These are phyloP conservation scores for Saccharum spontaneum DNA, from an alignment of 176 grass and related monocot genomes.

Conservation along the genomic window DNA sequence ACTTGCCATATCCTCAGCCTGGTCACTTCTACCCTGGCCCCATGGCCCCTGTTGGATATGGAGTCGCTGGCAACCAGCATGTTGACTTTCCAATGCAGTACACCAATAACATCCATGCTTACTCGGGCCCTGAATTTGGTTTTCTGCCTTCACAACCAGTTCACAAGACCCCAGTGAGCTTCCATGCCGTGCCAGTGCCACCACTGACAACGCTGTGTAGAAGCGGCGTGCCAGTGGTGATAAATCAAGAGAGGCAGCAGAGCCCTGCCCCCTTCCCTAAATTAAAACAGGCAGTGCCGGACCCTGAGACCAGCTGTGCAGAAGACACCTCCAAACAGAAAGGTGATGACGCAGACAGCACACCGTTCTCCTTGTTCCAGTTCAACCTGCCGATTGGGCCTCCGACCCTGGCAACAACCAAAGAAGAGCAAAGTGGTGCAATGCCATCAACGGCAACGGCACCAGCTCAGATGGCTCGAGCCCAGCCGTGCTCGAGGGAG, in stretches of 20 bases:
- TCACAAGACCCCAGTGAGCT: constrained; percentile 39
- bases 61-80: constrained; percentile 30
- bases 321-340: constrained; percentile 11
- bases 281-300: not conserved
- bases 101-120: constrained; percentile 47
- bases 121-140: constrained; percentile 49
- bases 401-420: constrained; percentile 22
- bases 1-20: constrained; percentile 54
- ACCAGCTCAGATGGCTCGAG: constrained; percentile 1
- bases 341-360: not conserved
- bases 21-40: constrained; percentile 52
- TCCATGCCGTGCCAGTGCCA: constrained; percentile 19
- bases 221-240: constrained; percentile 28
- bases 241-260: constrained; percentile 41
- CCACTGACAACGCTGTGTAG: constrained; percentile 1
- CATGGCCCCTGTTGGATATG: constrained; percentile 48
- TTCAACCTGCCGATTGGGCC: constrained; percentile 63
- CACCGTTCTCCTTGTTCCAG: constrained; percentile 80
- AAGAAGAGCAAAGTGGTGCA: constrained; percentile 38
- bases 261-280: constrained; percentile 1
- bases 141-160: constrained; percentile 37
- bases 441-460: constrained; percentile 4
- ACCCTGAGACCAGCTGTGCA: constrained; percentile 16
- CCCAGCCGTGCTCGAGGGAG: constrained; percentile 56
- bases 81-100: constrained; percentile 59